phyloP scores from a whole-genome alignment of 2,329 filamentous ascomycete species.

The Colletotrichum sp. region DNA sequence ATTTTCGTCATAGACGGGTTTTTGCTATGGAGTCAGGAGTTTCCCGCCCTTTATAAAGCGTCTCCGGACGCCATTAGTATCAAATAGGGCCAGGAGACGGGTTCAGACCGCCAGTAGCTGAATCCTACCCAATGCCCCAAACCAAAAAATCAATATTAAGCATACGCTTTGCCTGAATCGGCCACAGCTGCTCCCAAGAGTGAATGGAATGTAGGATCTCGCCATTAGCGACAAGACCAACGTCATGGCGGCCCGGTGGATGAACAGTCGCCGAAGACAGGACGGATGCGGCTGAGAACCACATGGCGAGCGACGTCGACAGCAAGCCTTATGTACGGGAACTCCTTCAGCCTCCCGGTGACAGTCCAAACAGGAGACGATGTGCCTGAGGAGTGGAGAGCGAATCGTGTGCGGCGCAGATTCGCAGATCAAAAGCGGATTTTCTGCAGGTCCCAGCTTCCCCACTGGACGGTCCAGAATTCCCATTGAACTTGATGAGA shows the following conservation, averaged over 20 bases:
- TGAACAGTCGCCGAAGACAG: neutral
- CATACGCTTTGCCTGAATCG: neutral
- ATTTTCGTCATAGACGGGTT: constrained; percentile 15
- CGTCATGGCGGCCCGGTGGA: neutral
- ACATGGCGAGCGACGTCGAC: neutral
- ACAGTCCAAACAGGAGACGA: neutral
- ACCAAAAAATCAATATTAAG: neutral
- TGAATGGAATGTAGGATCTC: neutral
- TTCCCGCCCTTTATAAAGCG: neutral
- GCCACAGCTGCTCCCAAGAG: neutral
- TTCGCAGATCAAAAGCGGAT: constrained; percentile 21
- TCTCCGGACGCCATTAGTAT: neutral
- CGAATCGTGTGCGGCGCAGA: constrained; percentile 3
- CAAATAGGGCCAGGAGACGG: neutral
- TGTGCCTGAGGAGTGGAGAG: constrained; percentile 7
- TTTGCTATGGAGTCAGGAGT: constrained; percentile 18
- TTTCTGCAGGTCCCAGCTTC: constrained; percentile 3
- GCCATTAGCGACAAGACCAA: neutral
- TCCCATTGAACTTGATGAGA: neutral
- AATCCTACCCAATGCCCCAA: neutral
- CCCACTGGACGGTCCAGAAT: constrained; percentile 1
- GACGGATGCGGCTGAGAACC: neutral
- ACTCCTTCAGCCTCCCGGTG: neutral
- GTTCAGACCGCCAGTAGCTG: neutral
- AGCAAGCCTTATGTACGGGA: neutral